Evolutionary conservation across 208 protist species (phyloP).

Genomic region (Angomonas deanei): DNA sequence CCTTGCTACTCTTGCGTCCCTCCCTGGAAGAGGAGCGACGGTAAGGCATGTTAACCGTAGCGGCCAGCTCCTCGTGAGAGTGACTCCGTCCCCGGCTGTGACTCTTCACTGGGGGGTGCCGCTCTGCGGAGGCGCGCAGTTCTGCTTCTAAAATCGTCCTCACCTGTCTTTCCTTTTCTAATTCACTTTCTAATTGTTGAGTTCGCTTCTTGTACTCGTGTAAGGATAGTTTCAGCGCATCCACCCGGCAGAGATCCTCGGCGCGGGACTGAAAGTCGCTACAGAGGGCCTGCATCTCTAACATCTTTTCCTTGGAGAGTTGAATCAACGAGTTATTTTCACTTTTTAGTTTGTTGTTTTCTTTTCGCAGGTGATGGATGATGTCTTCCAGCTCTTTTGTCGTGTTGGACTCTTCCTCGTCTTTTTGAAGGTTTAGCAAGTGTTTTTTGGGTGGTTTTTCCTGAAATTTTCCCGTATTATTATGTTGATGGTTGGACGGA

Average conservation of each 20-base stretch:
- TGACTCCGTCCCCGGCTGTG: not conserved
- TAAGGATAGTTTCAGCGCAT: constrained; percentile 43
- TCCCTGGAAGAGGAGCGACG: not conserved
- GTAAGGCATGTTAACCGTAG: not conserved
- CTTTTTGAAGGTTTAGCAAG: not conserved
- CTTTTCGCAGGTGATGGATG: constrained; percentile 15
- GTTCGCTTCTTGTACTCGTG: constrained; percentile 34
- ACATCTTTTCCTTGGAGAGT: constrained; percentile 77
- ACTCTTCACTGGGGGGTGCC: not conserved
- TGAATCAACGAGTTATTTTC: constrained; percentile 58
- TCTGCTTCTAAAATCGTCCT: constrained; percentile 31
- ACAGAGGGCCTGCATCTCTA: constrained; percentile 80
- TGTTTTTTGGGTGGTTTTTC: no score
- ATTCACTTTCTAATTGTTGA: constrained; percentile 7
- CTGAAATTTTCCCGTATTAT: no score
- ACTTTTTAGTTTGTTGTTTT: constrained; percentile 52
- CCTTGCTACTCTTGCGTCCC: not conserved
- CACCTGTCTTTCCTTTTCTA: constrained; percentile 9
- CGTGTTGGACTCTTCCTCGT: no score
- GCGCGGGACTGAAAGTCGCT: constrained; percentile 59
- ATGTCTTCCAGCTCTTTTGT: constrained; percentile 15
- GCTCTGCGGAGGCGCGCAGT: not conserved
- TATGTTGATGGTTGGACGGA: not conserved
- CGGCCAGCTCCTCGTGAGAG: not conserved
- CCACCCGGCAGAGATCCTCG: constrained; percentile 29